Base-by-base conservation (phyloP, 306 rosid genomes). In the Sesbania bispinosa region DNA sequence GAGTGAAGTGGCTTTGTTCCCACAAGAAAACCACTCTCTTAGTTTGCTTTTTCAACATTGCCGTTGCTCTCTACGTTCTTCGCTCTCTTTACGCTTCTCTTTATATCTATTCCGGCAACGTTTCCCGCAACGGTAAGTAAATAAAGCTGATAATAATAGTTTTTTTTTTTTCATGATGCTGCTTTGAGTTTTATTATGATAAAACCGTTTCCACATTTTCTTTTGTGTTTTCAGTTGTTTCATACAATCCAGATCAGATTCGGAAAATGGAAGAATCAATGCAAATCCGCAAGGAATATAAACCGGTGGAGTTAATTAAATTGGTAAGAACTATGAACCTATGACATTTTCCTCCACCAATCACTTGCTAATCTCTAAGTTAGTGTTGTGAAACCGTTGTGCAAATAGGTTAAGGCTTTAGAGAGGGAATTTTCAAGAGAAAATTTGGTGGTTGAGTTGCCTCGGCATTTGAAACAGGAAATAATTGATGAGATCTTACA, bases 231-330 rank as follows among this genome's bases (percentile, higher is more conserved):
- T 65, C 82, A 94, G 99, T 74, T 75, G 86, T 75, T 55, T 69
- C 70, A 80, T 91, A 94, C 83, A 89, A 81, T 32, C 90, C 96
- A 24, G 96, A 91, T 83, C 99, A 94, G 92, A 86, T 94, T 75
- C 83, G 57, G 79, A 89, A 80, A 79, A 94, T 91, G 96, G 99
- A 89, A 75, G 97, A 94, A 62, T 90, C 93, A 5, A 52, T 78
- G 21, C 84, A 43, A 84, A 87, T 90, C 75, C 88, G 97, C 9
- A 82, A 82, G 82, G 78, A 77, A n/a, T 83, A 84, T 29, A 77
- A 83, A 71, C 99, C 99, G 0, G 67, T 80, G 52, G 85, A 91
- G 82, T 86, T 94, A 48, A 47, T 89, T 57, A 87, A 86, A 86
- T 77, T 77, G 97, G 99, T 90, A 86, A 81, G 89, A 47, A 23